Base-by-base conservation (phyloP, 108 stramenopile species). In the Licmophora abbreviata region DNA sequence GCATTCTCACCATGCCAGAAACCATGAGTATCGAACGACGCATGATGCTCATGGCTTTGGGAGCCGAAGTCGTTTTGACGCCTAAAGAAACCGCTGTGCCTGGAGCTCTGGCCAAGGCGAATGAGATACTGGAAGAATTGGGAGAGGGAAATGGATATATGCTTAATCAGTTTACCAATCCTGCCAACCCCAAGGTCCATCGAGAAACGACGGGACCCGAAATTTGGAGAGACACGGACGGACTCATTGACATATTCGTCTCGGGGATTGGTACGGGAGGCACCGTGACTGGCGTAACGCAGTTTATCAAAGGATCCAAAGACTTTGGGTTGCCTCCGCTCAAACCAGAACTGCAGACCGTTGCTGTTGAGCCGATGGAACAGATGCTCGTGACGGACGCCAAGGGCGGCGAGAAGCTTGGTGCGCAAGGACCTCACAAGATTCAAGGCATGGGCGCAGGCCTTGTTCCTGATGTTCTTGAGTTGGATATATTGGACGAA, bases 1-100 rank as follows among this genome's bases (percentile, higher is more conserved):
- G 86, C 60, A 74, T 89, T 15, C 56, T 96, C 6, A 87, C 92
- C 45, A 91, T 96, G 91, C 93, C 93, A 0, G 95, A 96, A 63
- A 86, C 88, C 50, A 81, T 86, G 70, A 60, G 57, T 38, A 35
- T 77, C 24, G 83, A 85, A 68, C 59, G 78, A 42, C 72, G 78
- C 41, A 77, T 77, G 66, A 74, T 85, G 69, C 61, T 85, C 24
- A 21, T 74, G 35, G 66, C 76, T 12, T 45, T 85, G 36, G 83
- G 79, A 10, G 65, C 66, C 24, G 68, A 81, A 59, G 76, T 85
- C 25, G 79, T 85, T 5, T 50, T 79, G 32, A 85, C 83, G 10
- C 83, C 83, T 44, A 81, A 77, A 44, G 83, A 81, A 61, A 80
- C 67, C 27, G 82, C 75, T 22, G 76, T 80, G 6, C 44, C 64